Evolutionary conservation across 768 basidiomycete genomes (phyloP).

Genomic region (Mycena olivaceomarginata): DNA sequence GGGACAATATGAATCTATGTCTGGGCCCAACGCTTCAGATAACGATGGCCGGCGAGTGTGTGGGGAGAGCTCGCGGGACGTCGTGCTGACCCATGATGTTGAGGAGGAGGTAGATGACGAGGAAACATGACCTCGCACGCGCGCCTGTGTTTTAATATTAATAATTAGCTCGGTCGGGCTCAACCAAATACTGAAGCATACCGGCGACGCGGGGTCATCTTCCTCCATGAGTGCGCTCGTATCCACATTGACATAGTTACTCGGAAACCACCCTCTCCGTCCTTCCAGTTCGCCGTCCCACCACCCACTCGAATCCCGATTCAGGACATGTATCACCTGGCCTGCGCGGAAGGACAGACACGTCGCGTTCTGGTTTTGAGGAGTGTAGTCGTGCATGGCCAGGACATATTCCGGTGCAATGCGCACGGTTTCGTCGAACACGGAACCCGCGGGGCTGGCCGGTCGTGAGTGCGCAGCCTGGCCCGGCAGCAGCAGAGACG

Average conservation of each 20-base stretch:
- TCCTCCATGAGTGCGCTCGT: slow-evolving; percentile 76
- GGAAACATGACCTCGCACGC: slow-evolving; percentile 67
- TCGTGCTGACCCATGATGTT: slow-evolving; percentile 71
- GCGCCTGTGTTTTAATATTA: slow-evolving; percentile 40
- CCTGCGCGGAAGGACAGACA: slow-evolving; percentile 94
- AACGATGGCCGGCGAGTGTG: slow-evolving; percentile 67
- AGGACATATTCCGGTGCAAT: slow-evolving; percentile 84
- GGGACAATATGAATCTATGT: slow-evolving; percentile 80
- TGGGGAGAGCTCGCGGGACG: slow-evolving; percentile 59
- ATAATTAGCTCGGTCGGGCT: slow-evolving; percentile 38
- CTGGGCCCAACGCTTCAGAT: slow-evolving; percentile 67
- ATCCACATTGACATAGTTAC: slow-evolving; percentile 92
- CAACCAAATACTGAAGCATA: slow-evolving; percentile 46
- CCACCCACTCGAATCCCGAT: slow-evolving; percentile 94
- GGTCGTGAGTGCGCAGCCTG: slow-evolving; percentile 54
- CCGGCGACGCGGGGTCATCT: slow-evolving; percentile 66
- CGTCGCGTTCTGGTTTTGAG: slow-evolving; percentile 81
- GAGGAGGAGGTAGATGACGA: slow-evolving; percentile 71
- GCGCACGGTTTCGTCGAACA: slow-evolving; percentile 70
- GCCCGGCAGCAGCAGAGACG: slow-evolving; percentile 66
- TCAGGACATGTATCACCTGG: slow-evolving; percentile 93
- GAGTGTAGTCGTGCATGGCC: slow-evolving; percentile 94
- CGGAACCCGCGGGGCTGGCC: slow-evolving; percentile 63
- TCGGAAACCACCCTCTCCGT: slow-evolving; percentile 97
- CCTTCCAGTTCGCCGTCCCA: slow-evolving; percentile 98